A percentile compares a stretch with the other conserved stretches of the same genome.
Evolutionary conservation across 164 flowering plant genomes (phyloP).

Genomic region (Kalanchoe fedtschenkoi): DNA sequence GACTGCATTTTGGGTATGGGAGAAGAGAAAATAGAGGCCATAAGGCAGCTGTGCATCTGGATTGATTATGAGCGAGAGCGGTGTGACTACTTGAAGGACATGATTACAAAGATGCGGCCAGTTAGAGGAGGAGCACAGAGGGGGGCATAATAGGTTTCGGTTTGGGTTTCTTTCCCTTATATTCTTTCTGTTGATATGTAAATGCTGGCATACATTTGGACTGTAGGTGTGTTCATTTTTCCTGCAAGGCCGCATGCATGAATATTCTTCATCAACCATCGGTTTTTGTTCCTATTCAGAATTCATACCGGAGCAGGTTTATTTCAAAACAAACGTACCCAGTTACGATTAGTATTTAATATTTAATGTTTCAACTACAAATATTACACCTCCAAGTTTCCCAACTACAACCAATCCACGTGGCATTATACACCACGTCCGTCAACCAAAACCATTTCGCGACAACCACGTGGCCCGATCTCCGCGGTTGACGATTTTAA

Average conservation of each 20-base stretch:
- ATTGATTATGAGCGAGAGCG: slow-evolving; percentile 45
- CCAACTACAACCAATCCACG: not conserved
- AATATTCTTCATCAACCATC: too few relatives aligned
- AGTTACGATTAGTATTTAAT: too few relatives aligned
- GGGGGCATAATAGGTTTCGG: slow-evolving; percentile 11
- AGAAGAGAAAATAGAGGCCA: slow-evolving; percentile 64
- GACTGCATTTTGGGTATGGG: slow-evolving; percentile 25
- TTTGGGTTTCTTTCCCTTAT: not conserved
- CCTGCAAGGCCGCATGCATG: not conserved
- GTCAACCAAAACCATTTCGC: too few relatives aligned
- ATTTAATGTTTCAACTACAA: not conserved
- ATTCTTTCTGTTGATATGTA: slow-evolving; percentile 6
- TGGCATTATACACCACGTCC: not conserved
- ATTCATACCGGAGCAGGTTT: too few relatives aligned
- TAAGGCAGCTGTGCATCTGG: slow-evolving; percentile 60
- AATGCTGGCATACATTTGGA: not conserved
- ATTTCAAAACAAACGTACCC: too few relatives aligned
- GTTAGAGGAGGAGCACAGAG: slow-evolving; percentile 21
- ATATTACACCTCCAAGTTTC: not conserved
- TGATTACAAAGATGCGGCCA: slow-evolving; percentile 19
- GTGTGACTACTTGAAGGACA: slow-evolving; percentile 31
- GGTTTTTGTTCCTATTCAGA: too few relatives aligned
- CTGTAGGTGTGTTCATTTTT: not conserved
- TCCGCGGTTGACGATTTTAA: not conserved
- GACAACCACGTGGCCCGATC: not conserved